Evolutionary conservation across 495 filamentous ascomycete genomes (phyloP), one percentile per base, ranked within the genome.

Genomic region (Xylaria flabelliformis): DNA sequence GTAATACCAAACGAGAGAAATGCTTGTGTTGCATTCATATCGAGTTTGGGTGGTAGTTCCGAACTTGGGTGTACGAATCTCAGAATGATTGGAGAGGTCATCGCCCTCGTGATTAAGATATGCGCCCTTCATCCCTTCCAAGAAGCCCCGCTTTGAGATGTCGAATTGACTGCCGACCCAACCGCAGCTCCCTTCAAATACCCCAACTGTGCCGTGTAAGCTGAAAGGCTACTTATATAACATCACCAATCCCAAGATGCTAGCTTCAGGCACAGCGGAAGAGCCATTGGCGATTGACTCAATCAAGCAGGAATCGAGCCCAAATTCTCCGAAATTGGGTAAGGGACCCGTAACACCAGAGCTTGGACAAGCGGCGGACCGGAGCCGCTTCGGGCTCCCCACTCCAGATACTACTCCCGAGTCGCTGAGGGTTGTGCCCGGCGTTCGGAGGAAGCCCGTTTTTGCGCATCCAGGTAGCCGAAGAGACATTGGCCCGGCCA

Each of bases 341-440:
- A 66, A 51, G 36, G 64, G 29, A 67, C 64, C 64, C 46, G 48
- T 67, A 12, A 67, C 64, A 24, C 64, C 64, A 12, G 64, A 67
- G 29, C 64, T 51, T 29, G 24, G 26, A 19, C 41, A 64, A 48
- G 24, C 41, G 41, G 29, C 64, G 44, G 39, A 55, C 32, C 44
- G 64, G 64, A 19, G 46, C 46, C 48, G 64, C 17, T 67, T 67
- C 46, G 64, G 64, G 3, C 64, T 67, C 46, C 64, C 64, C 13
- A 66, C 64, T 51, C 64, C 64, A 15, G 64, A 51, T 51, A 51
- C 64, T 51, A 66, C 64, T 3, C 44, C 64, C 15, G 64, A 66
- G 36, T 50, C 64, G 13, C 42, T n/a, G 34, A 32, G 64, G 17
- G 26, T 50, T 21, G 64, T 26, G 9, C 26, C 64, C 42, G 44